Conservation (phyloP, 1,284 basidiomycete species). For the Trichosporon sp. region DNA sequence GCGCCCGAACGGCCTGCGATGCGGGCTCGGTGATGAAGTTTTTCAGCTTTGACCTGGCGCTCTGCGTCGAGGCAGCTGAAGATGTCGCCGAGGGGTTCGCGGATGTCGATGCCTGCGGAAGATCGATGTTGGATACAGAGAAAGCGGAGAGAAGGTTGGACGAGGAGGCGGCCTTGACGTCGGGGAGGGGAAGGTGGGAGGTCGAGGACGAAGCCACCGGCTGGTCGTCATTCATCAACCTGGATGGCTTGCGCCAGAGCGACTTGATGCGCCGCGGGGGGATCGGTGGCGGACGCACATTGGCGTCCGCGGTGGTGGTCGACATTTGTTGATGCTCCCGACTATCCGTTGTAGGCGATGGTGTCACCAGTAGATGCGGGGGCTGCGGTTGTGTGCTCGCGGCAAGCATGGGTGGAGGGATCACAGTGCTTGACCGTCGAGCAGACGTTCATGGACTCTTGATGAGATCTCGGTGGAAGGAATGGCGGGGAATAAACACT, state of each 20-base stretch:
- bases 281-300: background rate
- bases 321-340: conserved; percentile 3
- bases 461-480: background rate
- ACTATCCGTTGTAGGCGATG: background rate
- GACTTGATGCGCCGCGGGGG: background rate
- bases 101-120: background rate
- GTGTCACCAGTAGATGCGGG: conserved; percentile 2
- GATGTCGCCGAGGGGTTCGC: background rate
- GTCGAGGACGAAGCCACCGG: background rate
- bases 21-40: background rate
- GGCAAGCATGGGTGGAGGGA: background rate
- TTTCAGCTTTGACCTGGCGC: background rate
- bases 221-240: background rate
- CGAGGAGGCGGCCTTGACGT: background rate
- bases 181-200: background rate
- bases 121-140: background rate
- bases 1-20: background rate
- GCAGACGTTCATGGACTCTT: background rate
- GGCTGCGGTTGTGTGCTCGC: conserved; percentile 3
- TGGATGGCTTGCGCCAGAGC: background rate
- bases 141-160: background rate
- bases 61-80: background rate
- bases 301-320: background rate
- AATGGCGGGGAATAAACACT: background rate
- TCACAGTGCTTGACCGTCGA: background rate